Conservation (phyloP, 495 filamentous ascomycete genomes). For the Penicillium lagena region DNA sequence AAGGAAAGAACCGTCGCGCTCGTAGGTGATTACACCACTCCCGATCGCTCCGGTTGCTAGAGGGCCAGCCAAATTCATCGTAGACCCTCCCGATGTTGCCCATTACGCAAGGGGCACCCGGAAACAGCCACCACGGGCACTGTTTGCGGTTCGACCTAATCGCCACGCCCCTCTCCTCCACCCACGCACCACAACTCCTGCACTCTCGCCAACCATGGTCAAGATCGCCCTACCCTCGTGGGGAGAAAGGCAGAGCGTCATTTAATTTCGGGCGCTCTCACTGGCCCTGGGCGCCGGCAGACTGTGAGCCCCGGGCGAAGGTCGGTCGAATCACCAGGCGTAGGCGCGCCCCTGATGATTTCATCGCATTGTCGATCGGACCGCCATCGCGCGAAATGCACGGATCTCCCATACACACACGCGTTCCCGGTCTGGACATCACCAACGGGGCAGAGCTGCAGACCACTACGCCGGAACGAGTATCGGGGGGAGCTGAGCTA, state of each 20-base stretch:
- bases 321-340: constrained; percentile 15
- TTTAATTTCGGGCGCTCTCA: constrained; percentile 17
- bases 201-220: constrained; percentile 12
- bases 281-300: constrained; percentile 2
- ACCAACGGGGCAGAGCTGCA: no score
- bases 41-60: no score
- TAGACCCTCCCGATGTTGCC: neutral
- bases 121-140: no score
- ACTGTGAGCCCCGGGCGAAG: constrained; percentile 4
- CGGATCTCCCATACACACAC: no score
- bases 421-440: no score
- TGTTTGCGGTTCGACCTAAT: neutral
- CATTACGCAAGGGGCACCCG: no score
- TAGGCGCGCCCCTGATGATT: constrained; percentile 11
- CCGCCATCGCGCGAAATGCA: constrained; percentile 2
- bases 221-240: constrained; percentile 16
- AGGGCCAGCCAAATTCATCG: neutral
- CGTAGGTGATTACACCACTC: no score
- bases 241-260: constrained; percentile 17
- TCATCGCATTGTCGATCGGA: constrained; percentile 10
- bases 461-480: no score
- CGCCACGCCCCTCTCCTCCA: constrained; percentile 5
- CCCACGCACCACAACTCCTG: constrained; percentile 21
- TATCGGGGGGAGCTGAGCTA: no score
- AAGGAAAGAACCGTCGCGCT: no score